Base-by-base conservation (phyloP, 202 grass and related monocot genomes). In the Elaeis oleifera region DNA sequence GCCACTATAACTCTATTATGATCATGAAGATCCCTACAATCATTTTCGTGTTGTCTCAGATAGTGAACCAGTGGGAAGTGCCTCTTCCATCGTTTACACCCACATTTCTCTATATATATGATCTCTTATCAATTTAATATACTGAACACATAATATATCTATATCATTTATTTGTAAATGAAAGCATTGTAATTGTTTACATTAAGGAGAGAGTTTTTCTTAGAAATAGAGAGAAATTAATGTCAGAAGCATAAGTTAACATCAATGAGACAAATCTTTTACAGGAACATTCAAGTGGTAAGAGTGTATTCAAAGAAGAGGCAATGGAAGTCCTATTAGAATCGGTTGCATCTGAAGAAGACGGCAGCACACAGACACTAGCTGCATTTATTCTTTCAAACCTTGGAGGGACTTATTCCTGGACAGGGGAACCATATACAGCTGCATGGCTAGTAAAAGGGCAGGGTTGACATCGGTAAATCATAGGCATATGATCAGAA, bases 391-490 rank as follows among this genome's bases (percentile, higher is more conserved):
- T 82, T 75, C 74, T 99, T 69, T 81, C 85, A 58, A 99, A 92
- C 31, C 77, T 99, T 53, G 85, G 84, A 56, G 94, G 94, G 51
- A 99, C 88, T 79, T 85, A 89, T 67, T 97, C 94, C 23, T 97
- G 94, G 94, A 76, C 77, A 64, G 94, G 94, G 53, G 87, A 97
- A 84, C 71, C 94, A 21, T 89, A 92, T 62, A 91, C 84, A 5
- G 58, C 77, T 50, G 85, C 88, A 56, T 89, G 71, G 79, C 67
- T 99, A 3, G 54, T 87, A 44, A 99, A 74, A 99, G 86, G 78
- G 85, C 85, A 23, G 88, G 94, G 29, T 81, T 97, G 58, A 78
- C 79, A 61, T 86, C 79, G 60, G 78, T 63, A 71, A 65, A 18
- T 24, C 85, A 88, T 51, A 91, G 79, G 79, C 92, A 92, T 80